These are phyloP conservation scores for Capronia epimyces DNA, from an alignment of 2,329 filamentous ascomycete species.

Conservation along the genomic window DNA sequence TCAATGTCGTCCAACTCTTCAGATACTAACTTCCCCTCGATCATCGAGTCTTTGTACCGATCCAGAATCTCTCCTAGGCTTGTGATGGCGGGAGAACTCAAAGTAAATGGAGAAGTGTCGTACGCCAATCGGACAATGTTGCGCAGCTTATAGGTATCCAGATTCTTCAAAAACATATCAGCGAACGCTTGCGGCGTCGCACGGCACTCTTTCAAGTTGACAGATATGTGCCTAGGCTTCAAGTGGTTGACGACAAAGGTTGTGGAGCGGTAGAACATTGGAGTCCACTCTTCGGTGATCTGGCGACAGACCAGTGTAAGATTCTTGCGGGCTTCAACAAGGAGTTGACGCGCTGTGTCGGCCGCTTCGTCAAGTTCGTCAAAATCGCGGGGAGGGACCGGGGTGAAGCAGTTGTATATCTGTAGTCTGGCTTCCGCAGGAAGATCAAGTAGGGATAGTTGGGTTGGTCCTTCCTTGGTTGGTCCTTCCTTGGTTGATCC, in stretches of 20 bases:
- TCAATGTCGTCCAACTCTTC: too few species aligned
- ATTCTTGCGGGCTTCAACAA: not conserved
- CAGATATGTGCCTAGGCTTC: too few species aligned
- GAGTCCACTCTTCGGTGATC: not conserved
- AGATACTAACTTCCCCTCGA: too few species aligned
- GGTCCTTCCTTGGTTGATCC: not conserved
- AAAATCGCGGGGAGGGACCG: not conserved
- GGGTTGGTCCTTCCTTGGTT: not conserved
- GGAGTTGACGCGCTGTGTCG: not conserved
- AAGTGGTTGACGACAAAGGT: not conserved
- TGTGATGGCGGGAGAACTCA: not conserved
- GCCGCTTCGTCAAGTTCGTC: not conserved
- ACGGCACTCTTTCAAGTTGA: too few species aligned
- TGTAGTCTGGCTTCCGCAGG: constrained; percentile 5
- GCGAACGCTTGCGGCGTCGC: not conserved
- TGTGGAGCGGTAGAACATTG: not conserved
- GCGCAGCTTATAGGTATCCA: not conserved
- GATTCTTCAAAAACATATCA: not conserved
- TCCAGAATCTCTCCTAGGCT: not conserved
- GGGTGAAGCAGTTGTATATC: constrained; percentile 7
- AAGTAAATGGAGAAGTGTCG: not conserved
- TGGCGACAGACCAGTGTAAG: not conserved
- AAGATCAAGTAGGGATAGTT: constrained; percentile 3
- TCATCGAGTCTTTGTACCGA: not conserved
- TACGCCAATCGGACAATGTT: not conserved